A percentile compares a stretch with the other conserved stretches of the same genome.
Evolutionary conservation across 2,329 filamentous ascomycete species (phyloP).

Genomic region (Claviceps sp.): DNA sequence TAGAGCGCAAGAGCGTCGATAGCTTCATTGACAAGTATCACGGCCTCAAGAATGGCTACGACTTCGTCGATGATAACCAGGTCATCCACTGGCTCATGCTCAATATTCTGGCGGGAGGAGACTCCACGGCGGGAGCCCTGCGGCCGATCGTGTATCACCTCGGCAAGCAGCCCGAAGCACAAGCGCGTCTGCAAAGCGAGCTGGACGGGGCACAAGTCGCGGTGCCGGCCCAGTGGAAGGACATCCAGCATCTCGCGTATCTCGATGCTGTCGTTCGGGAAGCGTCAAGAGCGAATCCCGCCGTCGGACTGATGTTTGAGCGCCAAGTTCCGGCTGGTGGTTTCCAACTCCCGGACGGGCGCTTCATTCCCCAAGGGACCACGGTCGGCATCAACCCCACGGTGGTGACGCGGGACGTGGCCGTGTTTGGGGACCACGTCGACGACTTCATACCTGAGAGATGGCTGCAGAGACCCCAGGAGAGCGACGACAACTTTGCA

Average conservation of each 20-base stretch:
- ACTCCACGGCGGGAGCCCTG: constrained; percentile 23
- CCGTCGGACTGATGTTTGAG: constrained; percentile 33
- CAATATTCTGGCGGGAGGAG: constrained; percentile 19
- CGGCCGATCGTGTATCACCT: constrained; percentile 23
- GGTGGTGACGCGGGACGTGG: constrained; percentile 24
- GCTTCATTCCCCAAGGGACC: constrained; percentile 21
- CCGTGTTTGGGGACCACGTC: constrained; percentile 30
- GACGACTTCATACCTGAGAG: constrained; percentile 32
- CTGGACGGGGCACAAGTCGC: constrained; percentile 19
- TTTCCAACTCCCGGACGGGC: constrained; percentile 20
- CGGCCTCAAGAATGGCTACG: constrained; percentile 13
- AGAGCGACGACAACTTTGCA: constrained; percentile 15
- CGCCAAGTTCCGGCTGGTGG: constrained; percentile 32
- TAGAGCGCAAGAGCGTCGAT: constrained; percentile 11
- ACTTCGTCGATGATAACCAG: constrained; percentile 20
- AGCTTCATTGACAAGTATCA: constrained; percentile 10
- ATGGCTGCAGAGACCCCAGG: constrained; percentile 24
- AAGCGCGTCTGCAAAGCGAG: constrained; percentile 21
- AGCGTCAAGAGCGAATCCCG: constrained; percentile 33
- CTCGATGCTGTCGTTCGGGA: constrained; percentile 40
- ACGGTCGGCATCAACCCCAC: constrained; percentile 29
- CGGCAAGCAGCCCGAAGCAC: constrained; percentile 17
- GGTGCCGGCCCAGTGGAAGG: constrained; percentile 8
- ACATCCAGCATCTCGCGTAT: constrained; percentile 23
- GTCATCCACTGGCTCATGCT: constrained; percentile 10